Conservation (phyloP, 2,329 filamentous ascomycete genomes). For the Pseudopyrenochaeta lycopersici region DNA sequence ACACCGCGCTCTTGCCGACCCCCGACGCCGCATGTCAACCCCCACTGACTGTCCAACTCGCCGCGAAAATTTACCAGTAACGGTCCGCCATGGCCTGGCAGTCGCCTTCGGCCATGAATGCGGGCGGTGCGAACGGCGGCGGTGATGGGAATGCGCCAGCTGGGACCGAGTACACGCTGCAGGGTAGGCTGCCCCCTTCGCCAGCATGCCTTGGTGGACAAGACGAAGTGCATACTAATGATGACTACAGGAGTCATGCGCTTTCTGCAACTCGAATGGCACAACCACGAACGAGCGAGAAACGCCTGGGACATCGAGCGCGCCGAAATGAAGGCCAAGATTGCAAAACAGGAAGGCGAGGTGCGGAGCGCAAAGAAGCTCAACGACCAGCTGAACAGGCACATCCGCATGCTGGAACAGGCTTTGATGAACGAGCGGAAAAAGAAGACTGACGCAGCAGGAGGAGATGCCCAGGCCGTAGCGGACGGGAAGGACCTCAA, state of each 20-base stretch:
- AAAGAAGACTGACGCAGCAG: slow-evolving; percentile 63
- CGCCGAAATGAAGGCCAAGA: slow-evolving; percentile 98
- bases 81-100: slow-evolving; percentile 72
- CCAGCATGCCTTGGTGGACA: slow-evolving; percentile 10
- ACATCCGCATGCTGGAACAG: slow-evolving; percentile 87
- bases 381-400: slow-evolving; percentile 88
- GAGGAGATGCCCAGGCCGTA: slow-evolving; percentile 60
- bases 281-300: slow-evolving; percentile 94
- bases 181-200: slow-evolving; percentile 60
- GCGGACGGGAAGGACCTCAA: slow-evolving; percentile 51
- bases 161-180: slow-evolving; percentile 76
- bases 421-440: slow-evolving; percentile 87
- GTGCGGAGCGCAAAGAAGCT: slow-evolving; percentile 85
- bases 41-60: slow-evolving; percentile 32
- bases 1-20: slow-evolving; percentile 30
- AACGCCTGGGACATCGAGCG: slow-evolving; percentile 99
- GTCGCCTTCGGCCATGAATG: slow-evolving; percentile 70
- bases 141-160: slow-evolving; percentile 60
- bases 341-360: slow-evolving; percentile 92
- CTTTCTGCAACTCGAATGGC: slow-evolving; percentile 99
- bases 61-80: slow-evolving; percentile 26
- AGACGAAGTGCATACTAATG: slow-evolving; percentile 24
- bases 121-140: slow-evolving; percentile 61
- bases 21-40: slow-evolving; percentile 41
- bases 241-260: slow-evolving; percentile 84